Evolutionary conservation across 2,329 filamentous ascomycete species (phyloP).

Genomic region (Fusarium abutilonis): DNA sequence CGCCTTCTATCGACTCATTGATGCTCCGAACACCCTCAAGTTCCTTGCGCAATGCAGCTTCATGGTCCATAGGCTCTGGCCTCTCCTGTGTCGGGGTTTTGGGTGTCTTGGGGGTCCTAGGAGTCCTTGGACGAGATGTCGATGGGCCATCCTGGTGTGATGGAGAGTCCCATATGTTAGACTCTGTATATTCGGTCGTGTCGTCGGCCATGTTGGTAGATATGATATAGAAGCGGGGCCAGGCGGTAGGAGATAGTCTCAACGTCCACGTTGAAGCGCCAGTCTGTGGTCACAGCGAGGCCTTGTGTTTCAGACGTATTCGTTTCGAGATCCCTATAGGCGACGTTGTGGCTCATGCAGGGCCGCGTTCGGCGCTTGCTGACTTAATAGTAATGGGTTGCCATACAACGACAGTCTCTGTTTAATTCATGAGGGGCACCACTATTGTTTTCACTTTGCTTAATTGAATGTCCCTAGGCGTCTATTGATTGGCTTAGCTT

Average conservation of each 20-base stretch:
- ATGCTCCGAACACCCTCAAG: conserved; percentile 84
- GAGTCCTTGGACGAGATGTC: conserved; percentile 48
- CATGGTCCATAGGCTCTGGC: conserved; percentile 68
- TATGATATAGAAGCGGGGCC: conserved; percentile 1
- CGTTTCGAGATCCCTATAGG: conserved; percentile 16
- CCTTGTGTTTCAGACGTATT: conserved; percentile 21
- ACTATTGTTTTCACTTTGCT: conserved; percentile 31
- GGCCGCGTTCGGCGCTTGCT: conserved; percentile 33
- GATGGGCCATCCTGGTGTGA: conserved; percentile 47
- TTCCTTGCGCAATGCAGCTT: conserved; percentile 79
- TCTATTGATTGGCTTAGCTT: conserved; percentile 40
- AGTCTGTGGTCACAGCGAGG: conserved; percentile 20
- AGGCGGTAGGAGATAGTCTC: conserved; percentile 14
- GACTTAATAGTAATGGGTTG: conserved; percentile 27
- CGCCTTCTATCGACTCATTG: conserved; percentile 85
- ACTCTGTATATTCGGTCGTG: conserved; percentile 57
- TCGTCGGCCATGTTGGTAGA: conserved; percentile 56
- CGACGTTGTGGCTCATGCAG: conserved; percentile 24
- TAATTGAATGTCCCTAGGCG: conserved; percentile 18
- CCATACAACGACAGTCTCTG: conserved; percentile 15
- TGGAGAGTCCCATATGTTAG: conserved; percentile 61
- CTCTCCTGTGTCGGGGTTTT: conserved; percentile 58
- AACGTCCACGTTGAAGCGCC: conserved; percentile 23
- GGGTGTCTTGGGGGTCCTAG: conserved; percentile 60
- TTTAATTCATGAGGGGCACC: conserved; percentile 39